Evolutionary conservation across 306 rosid species (phyloP), one percentile per base, ranked within the genome.

Genomic region (Begonia fuchsioides): DNA sequence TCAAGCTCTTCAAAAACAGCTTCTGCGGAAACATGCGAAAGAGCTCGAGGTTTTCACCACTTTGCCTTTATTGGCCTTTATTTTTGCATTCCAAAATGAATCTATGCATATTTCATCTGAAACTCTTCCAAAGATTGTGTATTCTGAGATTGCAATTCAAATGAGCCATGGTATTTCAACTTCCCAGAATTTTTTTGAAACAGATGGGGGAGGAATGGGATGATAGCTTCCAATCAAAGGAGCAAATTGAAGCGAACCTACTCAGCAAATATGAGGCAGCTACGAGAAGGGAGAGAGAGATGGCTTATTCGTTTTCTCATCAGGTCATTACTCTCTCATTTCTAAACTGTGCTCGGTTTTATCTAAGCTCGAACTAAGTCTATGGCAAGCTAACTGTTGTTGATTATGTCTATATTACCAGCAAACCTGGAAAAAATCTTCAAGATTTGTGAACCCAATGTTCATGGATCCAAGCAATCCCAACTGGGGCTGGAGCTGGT

Each of bases 141-240:
- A 20, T 20, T 20, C 32, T 20, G 32, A 20, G 32, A 20, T 20
- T 20, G 32, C 5, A 1, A 20, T 6, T 20, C 32, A 20, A 20
- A 6, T 20, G 32, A 20, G 1, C n/a, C n/a, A n/a, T n/a, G n/a
- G n/a, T n/a, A n/a, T n/a, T 26, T 26, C 8, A 26, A 26, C 35
- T 26, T 4, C 5, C 1, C 35, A 26, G 8, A 26, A 26, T 3
- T 26, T 4, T 4, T 26, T 26, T 26, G 35, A 4, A 9, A 62
- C 78, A 92, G 98, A 78, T 82, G 61, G 98, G 81, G 52, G 98
- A 85, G 73, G 94, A 81, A 73, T 92, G 98, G 98, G 98, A 92
- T 72, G 86, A 77, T 70, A 92, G 96, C 80, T 16, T 77, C 20
- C 96, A 85, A 67, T 92, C 98, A 38, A 92, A 82, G 75, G 98